phyloP scores from a whole-genome alignment of 805 yeast genomes.

The Cyberlindnera euphorbiae region DNA sequence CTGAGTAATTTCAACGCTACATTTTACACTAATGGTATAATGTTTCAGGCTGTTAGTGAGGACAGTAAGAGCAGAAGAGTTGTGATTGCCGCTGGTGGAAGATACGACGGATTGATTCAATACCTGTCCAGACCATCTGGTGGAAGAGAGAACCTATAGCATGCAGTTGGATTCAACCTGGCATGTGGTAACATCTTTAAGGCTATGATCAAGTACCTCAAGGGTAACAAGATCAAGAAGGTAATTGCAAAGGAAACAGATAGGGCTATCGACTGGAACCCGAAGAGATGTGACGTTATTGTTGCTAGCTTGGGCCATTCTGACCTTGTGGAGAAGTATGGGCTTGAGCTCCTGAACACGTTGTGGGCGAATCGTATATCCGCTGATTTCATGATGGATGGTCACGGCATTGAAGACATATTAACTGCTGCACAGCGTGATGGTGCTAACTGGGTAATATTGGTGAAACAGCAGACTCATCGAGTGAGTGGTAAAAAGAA shows the following conservation, averaged over 20 bases:
- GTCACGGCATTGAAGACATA: conserved; percentile 58
- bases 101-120: conserved; percentile 74
- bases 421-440: conserved; percentile 57
- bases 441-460: conserved; percentile 72
- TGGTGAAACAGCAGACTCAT: conserved; percentile 64
- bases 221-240: conserved; percentile 33
- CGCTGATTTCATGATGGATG: conserved; percentile 58
- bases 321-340: conserved; percentile 47
- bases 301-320: conserved; percentile 63
- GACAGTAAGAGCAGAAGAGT: conserved; percentile 37
- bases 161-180: conserved; percentile 84
- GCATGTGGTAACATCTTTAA: conserved; percentile 65
- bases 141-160: conserved; percentile 32
- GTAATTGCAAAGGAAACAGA: conserved; percentile 30
- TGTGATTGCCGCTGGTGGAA: conserved; percentile 85
- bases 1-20: conserved; percentile 77
- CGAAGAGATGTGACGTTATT: conserved; percentile 74
- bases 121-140: conserved; percentile 57
- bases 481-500: conserved; percentile 35
- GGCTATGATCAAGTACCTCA: conserved; percentile 45
- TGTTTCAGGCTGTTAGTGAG: conserved; percentile 83
- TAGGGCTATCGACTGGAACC: conserved; percentile 41
- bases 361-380: conserved; percentile 78
- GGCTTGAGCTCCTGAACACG: conserved; percentile 54
- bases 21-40: conserved; percentile 74